These are phyloP conservation scores for Calvatia gigantea DNA, from an alignment of 768 basidiomycete genomes.

Conservation along the genomic window DNA sequence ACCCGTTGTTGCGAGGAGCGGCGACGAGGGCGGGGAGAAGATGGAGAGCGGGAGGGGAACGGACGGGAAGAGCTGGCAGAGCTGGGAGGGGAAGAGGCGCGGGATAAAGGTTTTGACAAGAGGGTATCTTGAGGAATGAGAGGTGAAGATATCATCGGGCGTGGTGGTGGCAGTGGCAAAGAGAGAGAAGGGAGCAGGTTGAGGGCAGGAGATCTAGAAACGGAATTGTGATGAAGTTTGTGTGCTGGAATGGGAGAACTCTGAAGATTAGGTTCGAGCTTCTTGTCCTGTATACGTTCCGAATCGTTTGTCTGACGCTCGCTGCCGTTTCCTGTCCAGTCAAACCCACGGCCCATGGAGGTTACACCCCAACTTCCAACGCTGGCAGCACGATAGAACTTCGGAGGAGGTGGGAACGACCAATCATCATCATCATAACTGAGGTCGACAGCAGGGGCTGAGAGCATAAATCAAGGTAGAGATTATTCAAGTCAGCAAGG, in stretches of 20 bases:
- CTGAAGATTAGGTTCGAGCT: slow-evolving; percentile 15
- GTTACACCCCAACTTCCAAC: slow-evolving; percentile 85
- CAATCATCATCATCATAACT: slow-evolving; percentile 72
- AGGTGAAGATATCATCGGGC: slow-evolving; percentile 13
- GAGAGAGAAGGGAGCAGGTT: slow-evolving; percentile 19
- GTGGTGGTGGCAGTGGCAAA: slow-evolving; percentile 20
- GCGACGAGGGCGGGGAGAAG: slow-evolving; percentile 62
- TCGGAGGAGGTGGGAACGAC: slow-evolving; percentile 46
- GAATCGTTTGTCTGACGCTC: slow-evolving; percentile 10
- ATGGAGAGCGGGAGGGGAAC: slow-evolving; percentile 43
- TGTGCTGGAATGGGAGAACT: slow-evolving; percentile 17
- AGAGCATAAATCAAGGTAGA: slow-evolving; percentile 45
- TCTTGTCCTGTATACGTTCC: slow-evolving; percentile 8
- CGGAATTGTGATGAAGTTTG: slow-evolving; percentile 31
- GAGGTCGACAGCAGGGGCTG: slow-evolving; percentile 55
- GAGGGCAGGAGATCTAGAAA: slow-evolving; percentile 6
- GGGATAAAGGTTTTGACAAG: slow-evolving; percentile 18
- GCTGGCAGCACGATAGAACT: slow-evolving; percentile 59
- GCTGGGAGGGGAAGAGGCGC: slow-evolving; percentile 22
- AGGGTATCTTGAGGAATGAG: not conserved
- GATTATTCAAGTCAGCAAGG: slow-evolving; percentile 9
- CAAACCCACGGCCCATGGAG: slow-evolving; percentile 77
- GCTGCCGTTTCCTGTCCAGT: slow-evolving; percentile 53
- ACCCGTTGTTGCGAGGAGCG: slow-evolving; percentile 84
- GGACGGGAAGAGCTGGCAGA: slow-evolving; percentile 26